These are phyloP conservation scores for Clausena lansium DNA, from an alignment of 345 rosid species.

Conservation along the genomic window DNA sequence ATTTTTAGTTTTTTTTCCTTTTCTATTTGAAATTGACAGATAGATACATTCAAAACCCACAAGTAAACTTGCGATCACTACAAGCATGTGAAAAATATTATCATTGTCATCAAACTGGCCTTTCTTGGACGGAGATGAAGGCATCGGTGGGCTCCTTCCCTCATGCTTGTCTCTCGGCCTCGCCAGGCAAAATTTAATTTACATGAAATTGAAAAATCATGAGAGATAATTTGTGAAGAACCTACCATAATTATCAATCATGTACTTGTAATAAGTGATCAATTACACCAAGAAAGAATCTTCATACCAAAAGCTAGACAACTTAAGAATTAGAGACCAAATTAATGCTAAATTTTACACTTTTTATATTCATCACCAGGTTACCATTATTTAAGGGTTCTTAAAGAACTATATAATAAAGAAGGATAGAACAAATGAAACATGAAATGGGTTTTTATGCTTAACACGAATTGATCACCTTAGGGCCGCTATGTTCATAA, in stretches of 20 bases:
- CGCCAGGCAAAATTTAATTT: too few species aligned
- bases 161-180: too few species aligned
- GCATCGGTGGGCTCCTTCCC: too few species aligned
- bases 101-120: too few species aligned
- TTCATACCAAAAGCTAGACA: not conserved
- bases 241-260: conserved; percentile 46
- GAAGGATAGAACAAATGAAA: not conserved
- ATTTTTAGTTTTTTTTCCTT: too few species aligned
- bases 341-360: not conserved
- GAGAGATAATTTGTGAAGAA: conserved; percentile 23
- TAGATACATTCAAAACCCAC: too few species aligned
- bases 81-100: too few species aligned
- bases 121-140: too few species aligned
- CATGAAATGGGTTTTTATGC: not conserved
- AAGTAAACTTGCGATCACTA: too few species aligned
- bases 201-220: too few species aligned
- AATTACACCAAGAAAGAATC: not conserved
- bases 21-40: too few species aligned
- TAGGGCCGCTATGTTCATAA: conserved; percentile 83
- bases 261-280: not conserved
- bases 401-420: not conserved
- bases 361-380: not conserved
- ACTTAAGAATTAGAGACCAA: not conserved
- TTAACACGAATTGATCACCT: conserved; percentile 32
- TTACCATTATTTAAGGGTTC: not conserved